Base-by-base conservation (phyloP, 2,329 filamentous ascomycete species). In the Pleoardoris graminearum region DNA sequence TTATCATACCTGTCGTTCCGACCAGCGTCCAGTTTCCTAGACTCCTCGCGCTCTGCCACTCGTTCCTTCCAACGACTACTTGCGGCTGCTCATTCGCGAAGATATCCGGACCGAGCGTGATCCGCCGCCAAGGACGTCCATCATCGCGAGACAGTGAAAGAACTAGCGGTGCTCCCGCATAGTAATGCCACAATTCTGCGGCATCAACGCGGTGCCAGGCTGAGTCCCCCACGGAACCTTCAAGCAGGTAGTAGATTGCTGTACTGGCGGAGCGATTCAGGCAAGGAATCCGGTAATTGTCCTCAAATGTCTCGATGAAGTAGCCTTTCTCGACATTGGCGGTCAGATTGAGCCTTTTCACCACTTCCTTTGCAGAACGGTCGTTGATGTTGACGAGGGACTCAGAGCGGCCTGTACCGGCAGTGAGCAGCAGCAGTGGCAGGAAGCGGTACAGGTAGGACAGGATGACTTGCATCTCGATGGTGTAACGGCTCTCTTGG, bases 131-230 rank as follows among this genome's bases (percentile, higher is more conserved):
- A 25, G 54, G 45, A 22, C 60, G 63, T 3, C 78, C 78, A 46
- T 81, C 71, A 44, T 81, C 65, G 16, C 51, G 61, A 1, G 78
- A 79, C 0, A 81, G 65, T 3, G 73, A 77, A 8, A 82, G 63
- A 6, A 64, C 71, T 41, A 82, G 62, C 0, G 79, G 80, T 7
- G 80, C 78, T 6, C 80, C 80, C 5, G 77, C 79, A 47, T 82
- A 82, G 68, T 79, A 76, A 59, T 83, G 80, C 80, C 80, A 82
- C 7, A 79, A 63, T 62, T 82, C 76, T 3, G 76, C 76, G 50
- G 81, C 77, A 43, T 62, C 58, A 51, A 80, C 74, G 8, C 77
- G 76, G 63, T 82, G 80, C 80, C 79, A 82, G 53, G 74, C 62
- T 3, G 79, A 82, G 16, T 71, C 75, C 10, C 53, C 57, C 1